Percentiles rank a stretch among this genome's conserved stretches.
Evolutionary conservation across 768 basidiomycete genomes (phyloP).

Genomic region (Plicaturopsis crispa): DNA sequence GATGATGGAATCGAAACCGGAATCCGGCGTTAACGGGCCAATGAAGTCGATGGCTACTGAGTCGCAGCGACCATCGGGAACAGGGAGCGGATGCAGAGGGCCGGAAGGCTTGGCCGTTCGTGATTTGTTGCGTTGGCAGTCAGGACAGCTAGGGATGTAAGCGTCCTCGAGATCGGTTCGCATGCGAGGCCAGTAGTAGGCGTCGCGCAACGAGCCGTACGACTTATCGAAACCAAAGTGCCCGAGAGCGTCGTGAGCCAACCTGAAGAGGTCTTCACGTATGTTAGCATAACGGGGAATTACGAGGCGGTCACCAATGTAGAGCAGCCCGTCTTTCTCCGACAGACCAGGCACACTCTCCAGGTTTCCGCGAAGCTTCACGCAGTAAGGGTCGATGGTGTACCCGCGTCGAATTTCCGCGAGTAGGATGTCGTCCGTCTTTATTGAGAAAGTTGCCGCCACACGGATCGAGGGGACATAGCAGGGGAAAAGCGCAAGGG

Average conservation of each 20-base stretch:
- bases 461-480: slow-evolving; percentile 7
- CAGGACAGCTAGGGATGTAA: slow-evolving; percentile 22
- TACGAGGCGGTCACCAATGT: slow-evolving; percentile 13
- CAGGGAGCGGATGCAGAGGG: slow-evolving; percentile 13
- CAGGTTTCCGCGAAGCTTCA: slow-evolving; percentile 5
- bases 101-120: slow-evolving; percentile 13
- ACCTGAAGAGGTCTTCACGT: slow-evolving; percentile 13
- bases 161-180: slow-evolving; percentile 15
- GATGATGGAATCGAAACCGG: slow-evolving; percentile 18
- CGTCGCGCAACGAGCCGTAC: slow-evolving; percentile 12
- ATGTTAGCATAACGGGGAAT: slow-evolving; percentile 10
- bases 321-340: slow-evolving; percentile 18
- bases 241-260: slow-evolving; percentile 21
- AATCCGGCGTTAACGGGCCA: slow-evolving; percentile 22
- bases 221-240: slow-evolving; percentile 27
- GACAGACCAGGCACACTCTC: too few relatives aligned
- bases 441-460: slow-evolving; percentile 1
- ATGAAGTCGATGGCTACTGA: slow-evolving; percentile 27
- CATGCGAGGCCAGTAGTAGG: slow-evolving; percentile 31
- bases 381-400: slow-evolving; percentile 5
- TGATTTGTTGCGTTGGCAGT: slow-evolving; percentile 26
- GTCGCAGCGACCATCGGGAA: slow-evolving; percentile 2
- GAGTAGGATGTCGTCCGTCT: background rate
- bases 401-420: slow-evolving; percentile 3
- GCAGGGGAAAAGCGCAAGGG: slow-evolving; percentile 7